Percentiles rank a stretch among this genome's conserved stretches.
These are phyloP conservation scores for Septoria petroselini DNA, from an alignment of 2,329 filamentous ascomycete species.

Conservation along the genomic window DNA sequence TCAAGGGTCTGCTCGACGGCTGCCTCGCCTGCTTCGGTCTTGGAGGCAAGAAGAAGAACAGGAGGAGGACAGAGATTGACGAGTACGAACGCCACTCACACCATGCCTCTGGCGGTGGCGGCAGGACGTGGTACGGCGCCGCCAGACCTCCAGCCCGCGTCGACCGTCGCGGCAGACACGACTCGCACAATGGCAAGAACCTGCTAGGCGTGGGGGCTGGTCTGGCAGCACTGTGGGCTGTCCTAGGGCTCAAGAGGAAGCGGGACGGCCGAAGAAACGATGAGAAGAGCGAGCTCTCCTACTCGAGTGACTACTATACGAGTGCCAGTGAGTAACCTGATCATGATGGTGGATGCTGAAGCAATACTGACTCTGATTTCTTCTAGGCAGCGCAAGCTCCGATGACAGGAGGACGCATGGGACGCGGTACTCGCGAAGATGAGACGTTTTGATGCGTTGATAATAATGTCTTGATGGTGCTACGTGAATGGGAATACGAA, in stretches of 20 bases:
- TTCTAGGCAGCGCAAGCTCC: constrained; percentile 28
- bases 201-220: constrained; percentile 42
- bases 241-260: constrained; percentile 47
- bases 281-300: constrained; percentile 44
- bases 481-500: not conserved
- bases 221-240: constrained; percentile 45
- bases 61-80: constrained; percentile 56
- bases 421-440: constrained; percentile 23
- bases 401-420: constrained; percentile 27
- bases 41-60: constrained; percentile 45
- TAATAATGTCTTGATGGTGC: constrained; percentile 6
- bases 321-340: constrained; percentile 45
- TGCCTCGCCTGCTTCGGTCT: constrained; percentile 60
- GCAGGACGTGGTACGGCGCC: constrained; percentile 50
- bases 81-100: constrained; percentile 61
- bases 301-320: constrained; percentile 47
- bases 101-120: constrained; percentile 46
- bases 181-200: constrained; percentile 35
- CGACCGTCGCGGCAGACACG: constrained; percentile 39
- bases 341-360: not conserved
- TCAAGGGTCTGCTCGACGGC: constrained; percentile 54
- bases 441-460: constrained; percentile 5
- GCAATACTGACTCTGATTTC: constrained; percentile 17
- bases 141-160: constrained; percentile 32
- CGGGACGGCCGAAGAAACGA: constrained; percentile 40